Base-by-base conservation (phyloP, 345 rosid genomes). In the Carallia brachiata region DNA sequence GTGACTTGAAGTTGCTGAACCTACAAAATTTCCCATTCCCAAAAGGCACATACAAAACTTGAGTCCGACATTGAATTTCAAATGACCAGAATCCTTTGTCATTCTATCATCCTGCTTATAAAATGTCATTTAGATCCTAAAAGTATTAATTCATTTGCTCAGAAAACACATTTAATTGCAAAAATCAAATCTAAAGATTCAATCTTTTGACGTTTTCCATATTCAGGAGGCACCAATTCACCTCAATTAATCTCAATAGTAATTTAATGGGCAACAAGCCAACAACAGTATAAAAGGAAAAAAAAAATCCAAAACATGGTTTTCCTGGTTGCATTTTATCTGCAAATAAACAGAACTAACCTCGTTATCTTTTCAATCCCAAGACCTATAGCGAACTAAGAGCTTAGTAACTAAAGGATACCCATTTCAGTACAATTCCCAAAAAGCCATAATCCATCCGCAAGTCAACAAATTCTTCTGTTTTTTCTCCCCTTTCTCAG, bases 1-100 rank as follows among this genome's bases (percentile, higher is more conserved):
- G 85, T 37, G 85, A 78, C 60, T 69, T 74, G 67, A 88, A 81
- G 30, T 78, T 84, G 75, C 80, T 74, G 74, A 84, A 79, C 76
- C 93, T 85, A 74, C 37, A 75, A 77, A 13, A 39, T 36, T 7
- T 37, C 23, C 19, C 60, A 15, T 3, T 52, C 32, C 60, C 60
- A 36, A 5, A 8, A 7, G 17, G 44, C 15, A 28, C 16, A 17
- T 17, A 34, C 63, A 74, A n/a, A 63, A 64, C 36, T 30, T n/a
- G 36, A 47, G 17, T 37, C 9, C n/a, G 58, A 55, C 18, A 65
- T 52, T 59, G 48, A 36, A 31, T 59, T 55, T 31, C 18, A 56
- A 4, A 27, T 56, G 31, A 56, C 5, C 27, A 56, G 31, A 56
- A 56, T 56, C 4, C 32, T 23, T 17, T 23, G 32, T 23, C 2